These are phyloP conservation scores for Mycena filopes DNA, from an alignment of 768 basidiomycete genomes.

Conservation along the genomic window DNA sequence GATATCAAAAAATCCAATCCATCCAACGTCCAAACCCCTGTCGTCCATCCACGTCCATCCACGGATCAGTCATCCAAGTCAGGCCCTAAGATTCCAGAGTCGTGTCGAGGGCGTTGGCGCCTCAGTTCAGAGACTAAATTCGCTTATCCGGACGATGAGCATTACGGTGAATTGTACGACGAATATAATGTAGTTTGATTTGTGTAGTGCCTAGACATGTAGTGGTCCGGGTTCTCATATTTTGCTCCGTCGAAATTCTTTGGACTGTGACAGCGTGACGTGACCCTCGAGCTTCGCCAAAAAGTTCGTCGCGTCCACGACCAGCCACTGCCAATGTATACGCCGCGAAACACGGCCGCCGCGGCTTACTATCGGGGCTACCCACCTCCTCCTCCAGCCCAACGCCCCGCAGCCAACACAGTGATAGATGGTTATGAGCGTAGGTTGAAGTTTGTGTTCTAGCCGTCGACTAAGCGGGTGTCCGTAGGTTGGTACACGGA, in stretches of 20 bases:
- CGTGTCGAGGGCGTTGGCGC: slow-evolving; percentile 34
- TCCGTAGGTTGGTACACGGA: slow-evolving; percentile 88
- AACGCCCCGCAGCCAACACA: slow-evolving; percentile 12
- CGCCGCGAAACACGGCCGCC: slow-evolving; percentile 8
- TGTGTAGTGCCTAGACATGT: too few species aligned
- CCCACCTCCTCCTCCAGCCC: background rate
- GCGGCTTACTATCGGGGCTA: slow-evolving; percentile 23
- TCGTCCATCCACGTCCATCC: too few species aligned
- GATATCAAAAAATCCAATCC: too few species aligned
- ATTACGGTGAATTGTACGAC: slow-evolving; percentile 48
- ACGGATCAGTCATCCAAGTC: too few species aligned
- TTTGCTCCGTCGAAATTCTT: too few species aligned
- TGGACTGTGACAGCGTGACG: too few species aligned
- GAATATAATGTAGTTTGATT: slow-evolving; percentile 11
- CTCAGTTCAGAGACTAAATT: slow-evolving; percentile 53
- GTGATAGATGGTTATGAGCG: slow-evolving; percentile 85
- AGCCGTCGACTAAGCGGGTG: slow-evolving; percentile 22
- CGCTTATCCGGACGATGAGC: slow-evolving; percentile 61
- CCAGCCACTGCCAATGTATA: slow-evolving; percentile 40
- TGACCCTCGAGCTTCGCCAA: slow-evolving; percentile 1
- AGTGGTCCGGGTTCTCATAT: too few species aligned
- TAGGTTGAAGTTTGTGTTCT: slow-evolving; percentile 45
- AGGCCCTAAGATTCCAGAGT: too few species aligned
- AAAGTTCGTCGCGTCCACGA: background rate
- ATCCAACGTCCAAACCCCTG: too few species aligned